These are phyloP conservation scores for Dunaliella primolecta DNA, from an alignment of 139 green algal species.

Conservation along the genomic window DNA sequence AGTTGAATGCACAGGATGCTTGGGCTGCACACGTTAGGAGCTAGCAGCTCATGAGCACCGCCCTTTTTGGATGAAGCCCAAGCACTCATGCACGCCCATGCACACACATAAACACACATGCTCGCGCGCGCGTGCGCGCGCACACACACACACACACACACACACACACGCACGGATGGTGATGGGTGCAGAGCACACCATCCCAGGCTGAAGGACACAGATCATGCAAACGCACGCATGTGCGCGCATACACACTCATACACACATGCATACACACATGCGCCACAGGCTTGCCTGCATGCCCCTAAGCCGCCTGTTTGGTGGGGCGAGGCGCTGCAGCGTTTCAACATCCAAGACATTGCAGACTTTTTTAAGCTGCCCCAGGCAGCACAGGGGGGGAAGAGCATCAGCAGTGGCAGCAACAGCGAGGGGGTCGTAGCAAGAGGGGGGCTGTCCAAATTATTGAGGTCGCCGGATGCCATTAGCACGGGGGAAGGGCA, in stretches of 20 bases:
- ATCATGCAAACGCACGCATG: background rate
- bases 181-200: too few relatives aligned
- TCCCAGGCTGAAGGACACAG: too few relatives aligned
- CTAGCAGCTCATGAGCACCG: too few relatives aligned
- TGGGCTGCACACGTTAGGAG: too few relatives aligned
- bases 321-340: background rate
- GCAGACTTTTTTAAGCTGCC: background rate
- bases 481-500: too few relatives aligned
- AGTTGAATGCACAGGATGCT: too few relatives aligned
- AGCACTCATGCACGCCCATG: background rate
- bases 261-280: background rate
- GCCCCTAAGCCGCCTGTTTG: background rate
- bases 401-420: too few relatives aligned
- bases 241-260: background rate
- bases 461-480: background rate
- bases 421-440: too few relatives aligned
- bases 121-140: too few relatives aligned
- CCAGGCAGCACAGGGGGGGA: background rate
- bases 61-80: too few relatives aligned
- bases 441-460: background rate
- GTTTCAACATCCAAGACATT: background rate
- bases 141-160: background rate
- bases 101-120: too few relatives aligned
- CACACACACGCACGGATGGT: too few relatives aligned
- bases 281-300: background rate